phyloP scores from a whole-genome alignment of 1,284 basidiomycete genomes.

The Paramarasmius palmivorus region DNA sequence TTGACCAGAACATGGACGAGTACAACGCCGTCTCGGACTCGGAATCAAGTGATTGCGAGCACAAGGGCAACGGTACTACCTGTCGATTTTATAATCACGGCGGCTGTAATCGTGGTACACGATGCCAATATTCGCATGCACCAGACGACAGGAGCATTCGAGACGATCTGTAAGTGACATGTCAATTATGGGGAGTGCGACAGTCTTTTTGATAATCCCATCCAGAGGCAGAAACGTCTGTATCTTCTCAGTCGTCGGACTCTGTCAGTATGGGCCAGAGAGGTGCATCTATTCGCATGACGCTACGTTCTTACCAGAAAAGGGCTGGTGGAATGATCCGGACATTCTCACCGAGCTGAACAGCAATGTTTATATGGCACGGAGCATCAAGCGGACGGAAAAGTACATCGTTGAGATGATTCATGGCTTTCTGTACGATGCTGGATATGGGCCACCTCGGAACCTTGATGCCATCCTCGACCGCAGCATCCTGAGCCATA shows the following conservation, averaged over 20 bases:
- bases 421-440: not conserved
- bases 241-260: not conserved
- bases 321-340: slow-evolving; percentile 7
- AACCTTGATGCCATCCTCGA: too few species aligned
- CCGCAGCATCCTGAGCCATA: too few species aligned
- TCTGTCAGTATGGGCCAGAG: not conserved
- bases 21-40: slow-evolving; percentile 18
- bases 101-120: slow-evolving; percentile 30
- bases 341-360: not conserved
- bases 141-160: slow-evolving; percentile 40
- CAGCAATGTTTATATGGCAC: not conserved
- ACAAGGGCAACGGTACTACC: slow-evolving; percentile 33
- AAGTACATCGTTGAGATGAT: not conserved
- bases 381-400: not conserved
- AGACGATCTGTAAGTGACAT: slow-evolving; percentile 35
- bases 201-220: not conserved
- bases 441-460: not conserved
- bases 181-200: not conserved
- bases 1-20: slow-evolving; percentile 20
- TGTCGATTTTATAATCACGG: slow-evolving; percentile 42
- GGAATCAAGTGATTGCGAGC: slow-evolving; percentile 39
- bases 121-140: slow-evolving; percentile 37
- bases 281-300: slow-evolving; percentile 10
- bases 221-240: slow-evolving; percentile 12
- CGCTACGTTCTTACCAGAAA: not conserved